Percentiles rank a stretch among this genome's conserved stretches.
phyloP scores from a whole-genome alignment of 805 yeast genomes.

The Kodamaea kakaduensis region DNA sequence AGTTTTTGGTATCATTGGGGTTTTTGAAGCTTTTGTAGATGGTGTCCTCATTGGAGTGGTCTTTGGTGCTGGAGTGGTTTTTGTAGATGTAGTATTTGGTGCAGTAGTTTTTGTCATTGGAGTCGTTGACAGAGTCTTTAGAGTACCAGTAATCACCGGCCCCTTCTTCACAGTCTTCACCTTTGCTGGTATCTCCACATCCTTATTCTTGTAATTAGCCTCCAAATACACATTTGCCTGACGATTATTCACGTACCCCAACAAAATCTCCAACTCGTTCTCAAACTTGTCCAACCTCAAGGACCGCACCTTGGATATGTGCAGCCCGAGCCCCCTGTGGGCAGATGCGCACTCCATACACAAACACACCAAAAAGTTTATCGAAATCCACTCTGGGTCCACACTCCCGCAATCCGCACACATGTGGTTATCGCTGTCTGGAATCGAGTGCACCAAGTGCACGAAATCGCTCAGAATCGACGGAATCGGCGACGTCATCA shows the following conservation, averaged over 20 bases:
- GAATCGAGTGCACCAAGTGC: constrained; percentile 37
- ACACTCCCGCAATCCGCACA: constrained; percentile 80
- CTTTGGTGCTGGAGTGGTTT: too few species aligned
- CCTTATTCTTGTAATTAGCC: too few species aligned
- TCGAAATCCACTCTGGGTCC: constrained; percentile 77
- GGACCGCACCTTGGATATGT: constrained; percentile 73
- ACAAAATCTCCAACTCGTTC: constrained; percentile 53
- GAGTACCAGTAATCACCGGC: too few species aligned
- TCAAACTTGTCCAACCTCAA: constrained; percentile 69
- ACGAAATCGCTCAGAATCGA: too few species aligned
- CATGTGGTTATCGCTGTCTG: constrained; percentile 44
- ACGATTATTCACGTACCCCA: constrained; percentile 51
- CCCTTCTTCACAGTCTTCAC: too few species aligned
- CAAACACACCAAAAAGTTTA: constrained; percentile 64
- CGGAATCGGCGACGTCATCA: constrained; percentile 23
- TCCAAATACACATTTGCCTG: constrained; percentile 62
- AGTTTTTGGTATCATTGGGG: too few species aligned
- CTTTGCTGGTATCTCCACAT: constrained; percentile 3
- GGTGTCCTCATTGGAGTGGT: too few species aligned
- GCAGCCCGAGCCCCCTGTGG: constrained; percentile 85
- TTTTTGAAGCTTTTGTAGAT: too few species aligned
- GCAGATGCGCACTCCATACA: constrained; percentile 86
- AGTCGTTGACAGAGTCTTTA: constrained; percentile 30
- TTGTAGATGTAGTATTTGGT: too few species aligned
- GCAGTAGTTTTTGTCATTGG: too few species aligned